Evolutionary conservation across 257 asterid genomes (phyloP), one percentile per base, ranked within the genome.

Genomic region (Nicotiana knightiana): DNA sequence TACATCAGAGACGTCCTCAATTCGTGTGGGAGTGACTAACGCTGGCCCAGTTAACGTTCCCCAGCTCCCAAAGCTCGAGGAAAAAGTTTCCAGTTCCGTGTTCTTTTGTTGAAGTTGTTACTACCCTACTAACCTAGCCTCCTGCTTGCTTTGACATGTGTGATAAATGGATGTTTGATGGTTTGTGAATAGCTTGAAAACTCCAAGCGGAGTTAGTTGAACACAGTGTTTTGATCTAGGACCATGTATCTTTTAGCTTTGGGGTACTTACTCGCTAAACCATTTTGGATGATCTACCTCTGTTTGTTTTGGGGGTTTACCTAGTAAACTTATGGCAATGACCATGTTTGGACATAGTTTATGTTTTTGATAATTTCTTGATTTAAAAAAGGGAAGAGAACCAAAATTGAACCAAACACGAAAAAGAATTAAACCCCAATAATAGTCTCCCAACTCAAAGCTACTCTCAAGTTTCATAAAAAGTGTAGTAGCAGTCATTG

Each of bases 1-100:
- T 6, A 85, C 91, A 4, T 96, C 99, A 0, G 99, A 96, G 88
- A 94, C 96, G 0, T 93, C 99, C 0, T 95, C 99, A 0, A 89
- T 93, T 87, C 97, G 82, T 77, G 93, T 92, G 13, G 99, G 95
- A 5, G 90, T 80, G 0, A 67, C 92, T 0, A 86, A 85, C 28
- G 96, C 90, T 28, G 90, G 86, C 17, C 88, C 91, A 16, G 97
- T 95, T 4, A 78, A 97, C 0, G 95, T 93, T 3, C 93, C 92
- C 0, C 96, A 91, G n/a, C 87, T 96, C 91, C 99, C 99, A 0
- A 87, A 84, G 83, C 70, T 95, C 39, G 63, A 92, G 79, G 98
- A 92, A 64, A 87, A 58, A 3, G 98, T 95, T 4, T 87, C 93
- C 24, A 91, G 89, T 55, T 89, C 97, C 0, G 93, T 95, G 99